Conservation (phyloP, 1,284 basidiomycete genomes). For the Ustilago esculenta region DNA sequence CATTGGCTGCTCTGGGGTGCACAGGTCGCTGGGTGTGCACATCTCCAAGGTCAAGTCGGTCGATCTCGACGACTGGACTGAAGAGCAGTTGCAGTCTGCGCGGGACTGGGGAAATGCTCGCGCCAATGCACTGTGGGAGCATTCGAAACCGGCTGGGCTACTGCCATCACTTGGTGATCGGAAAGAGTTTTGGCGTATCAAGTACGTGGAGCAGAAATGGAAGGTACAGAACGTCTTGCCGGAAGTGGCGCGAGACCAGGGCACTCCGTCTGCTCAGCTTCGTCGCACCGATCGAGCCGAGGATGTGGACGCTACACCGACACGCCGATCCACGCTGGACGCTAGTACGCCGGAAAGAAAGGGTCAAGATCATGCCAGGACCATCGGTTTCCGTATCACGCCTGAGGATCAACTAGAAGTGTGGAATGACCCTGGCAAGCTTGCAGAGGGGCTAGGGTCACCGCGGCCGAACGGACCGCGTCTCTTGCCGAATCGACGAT, state of each 20-base stretch:
- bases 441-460: conserved; percentile 8
- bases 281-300: background rate
- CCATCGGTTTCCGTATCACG: conserved; percentile 8
- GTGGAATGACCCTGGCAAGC: background rate
- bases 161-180: conserved; percentile 15
- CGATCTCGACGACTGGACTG: conserved; percentile 69
- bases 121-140: conserved; percentile 53
- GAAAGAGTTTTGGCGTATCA: conserved; percentile 45
- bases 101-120: conserved; percentile 51
- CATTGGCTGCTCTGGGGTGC: conserved; percentile 70
- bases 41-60: conserved; percentile 70
- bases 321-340: background rate
- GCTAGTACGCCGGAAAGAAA: background rate
- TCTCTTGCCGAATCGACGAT: conserved; percentile 21
- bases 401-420: background rate
- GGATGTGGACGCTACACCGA: conserved; percentile 25
- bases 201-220: conserved; percentile 47
- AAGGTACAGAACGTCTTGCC: too few relatives aligned
- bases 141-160: conserved; percentile 26
- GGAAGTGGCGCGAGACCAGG: background rate
- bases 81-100: conserved; percentile 54
- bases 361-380: conserved; percentile 4
- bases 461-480: conserved; percentile 28
- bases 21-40: conserved; percentile 71
- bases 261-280: background rate